phyloP scores from a whole-genome alignment of 331 rosid genomes.

The Acacia pycnantha region DNA sequence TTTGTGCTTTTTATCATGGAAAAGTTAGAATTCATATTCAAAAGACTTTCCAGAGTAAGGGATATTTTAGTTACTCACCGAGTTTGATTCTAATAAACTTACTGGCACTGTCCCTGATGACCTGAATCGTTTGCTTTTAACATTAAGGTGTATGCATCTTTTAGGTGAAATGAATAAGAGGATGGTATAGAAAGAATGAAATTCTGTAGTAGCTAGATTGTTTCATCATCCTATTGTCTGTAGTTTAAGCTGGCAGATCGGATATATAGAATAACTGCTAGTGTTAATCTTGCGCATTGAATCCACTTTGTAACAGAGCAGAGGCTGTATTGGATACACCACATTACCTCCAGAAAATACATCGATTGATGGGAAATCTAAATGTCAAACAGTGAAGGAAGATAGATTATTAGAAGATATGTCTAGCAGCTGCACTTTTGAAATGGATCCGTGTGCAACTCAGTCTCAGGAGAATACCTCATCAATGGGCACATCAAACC shows the following conservation, averaged over 20 bases:
- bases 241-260: slow-evolving; percentile 1
- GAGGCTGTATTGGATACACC: slow-evolving; percentile 85
- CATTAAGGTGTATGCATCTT: not conserved
- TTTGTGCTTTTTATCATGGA: slow-evolving; percentile 37
- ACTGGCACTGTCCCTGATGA: not conserved
- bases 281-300: slow-evolving; percentile 55
- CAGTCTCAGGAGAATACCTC: slow-evolving; percentile 58
- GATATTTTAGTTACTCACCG: not conserved
- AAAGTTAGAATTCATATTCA: slow-evolving; percentile 36
- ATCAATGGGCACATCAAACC: slow-evolving; percentile 42
- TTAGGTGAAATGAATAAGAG: not conserved
- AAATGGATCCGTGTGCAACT: slow-evolving; percentile 53
- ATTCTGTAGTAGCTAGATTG: not conserved
- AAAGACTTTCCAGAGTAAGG: slow-evolving; percentile 55
- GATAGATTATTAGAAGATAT: slow-evolving; percentile 62
- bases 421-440: slow-evolving; percentile 69
- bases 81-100: slow-evolving; percentile 1
- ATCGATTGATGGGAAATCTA: slow-evolving; percentile 50
- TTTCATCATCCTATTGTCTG: not conserved
- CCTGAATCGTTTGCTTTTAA: not conserved
- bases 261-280: slow-evolving; percentile 12
- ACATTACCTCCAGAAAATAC: slow-evolving; percentile 33
- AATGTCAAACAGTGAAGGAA: slow-evolving; percentile 40
- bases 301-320: slow-evolving; percentile 86
- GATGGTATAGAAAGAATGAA: not conserved